phyloP scores from a whole-genome alignment of 179 eudicot genomes.

The Spinacia oleracea region DNA sequence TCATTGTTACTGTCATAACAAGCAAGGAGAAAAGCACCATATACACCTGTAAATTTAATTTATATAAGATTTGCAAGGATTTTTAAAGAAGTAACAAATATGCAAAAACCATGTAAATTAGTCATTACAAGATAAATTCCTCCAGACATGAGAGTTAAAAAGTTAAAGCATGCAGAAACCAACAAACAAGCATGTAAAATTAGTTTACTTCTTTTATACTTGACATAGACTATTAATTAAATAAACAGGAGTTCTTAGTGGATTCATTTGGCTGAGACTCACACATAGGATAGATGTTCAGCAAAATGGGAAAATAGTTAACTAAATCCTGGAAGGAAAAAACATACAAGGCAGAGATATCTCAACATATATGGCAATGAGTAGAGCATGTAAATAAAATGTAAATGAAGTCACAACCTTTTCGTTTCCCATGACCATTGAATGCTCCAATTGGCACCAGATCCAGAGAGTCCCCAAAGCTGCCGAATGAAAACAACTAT shows the following conservation, averaged over 20 bases:
- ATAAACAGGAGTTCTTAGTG: neutral
- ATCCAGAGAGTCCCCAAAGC: slow-evolving; percentile 91
- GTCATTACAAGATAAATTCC: neutral
- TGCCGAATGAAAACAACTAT: slow-evolving; percentile 26
- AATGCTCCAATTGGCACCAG: slow-evolving; percentile 95
- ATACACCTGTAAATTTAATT: slow-evolving; percentile 58
- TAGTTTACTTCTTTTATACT: neutral
- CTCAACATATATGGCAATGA: neutral
- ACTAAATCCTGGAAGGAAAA: neutral
- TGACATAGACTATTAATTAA: neutral
- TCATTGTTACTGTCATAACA: slow-evolving; percentile 85
- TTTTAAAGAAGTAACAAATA: neutral
- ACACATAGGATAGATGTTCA: neutral
- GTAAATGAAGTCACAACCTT: slow-evolving; percentile 44
- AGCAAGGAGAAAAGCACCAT: slow-evolving; percentile 98
- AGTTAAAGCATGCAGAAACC: neutral
- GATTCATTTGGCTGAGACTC: neutral
- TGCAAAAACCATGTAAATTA: neutral
- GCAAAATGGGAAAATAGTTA: neutral
- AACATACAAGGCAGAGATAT: too few relatives aligned
- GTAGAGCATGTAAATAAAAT: neutral
- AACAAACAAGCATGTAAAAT: neutral
- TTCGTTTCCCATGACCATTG: slow-evolving; percentile 89
- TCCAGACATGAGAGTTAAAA: neutral
- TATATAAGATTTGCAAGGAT: slow-evolving; percentile 1